phyloP scores from a whole-genome alignment of 257 asterid genomes.

The Knoxia roxburghii region DNA sequence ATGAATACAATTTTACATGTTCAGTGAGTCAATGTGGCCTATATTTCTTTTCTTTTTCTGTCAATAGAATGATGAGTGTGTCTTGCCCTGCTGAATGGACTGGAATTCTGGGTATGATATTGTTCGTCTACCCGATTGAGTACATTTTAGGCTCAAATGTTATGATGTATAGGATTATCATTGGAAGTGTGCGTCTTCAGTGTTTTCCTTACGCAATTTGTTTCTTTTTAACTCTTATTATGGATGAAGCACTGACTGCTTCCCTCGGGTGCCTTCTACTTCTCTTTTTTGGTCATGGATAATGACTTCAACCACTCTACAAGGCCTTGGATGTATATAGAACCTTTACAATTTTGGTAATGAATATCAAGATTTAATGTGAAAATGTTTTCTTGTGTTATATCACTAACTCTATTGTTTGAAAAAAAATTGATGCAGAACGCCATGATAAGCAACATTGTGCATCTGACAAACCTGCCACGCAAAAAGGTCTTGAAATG shows the following conservation, averaged over 20 bases:
- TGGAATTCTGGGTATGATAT: too few relatives aligned
- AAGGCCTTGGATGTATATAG: not conserved
- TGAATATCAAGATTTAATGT: not conserved
- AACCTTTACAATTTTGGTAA: not conserved
- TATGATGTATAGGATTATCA: not conserved
- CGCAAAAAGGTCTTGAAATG: conserved; percentile 77
- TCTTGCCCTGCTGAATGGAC: too few relatives aligned
- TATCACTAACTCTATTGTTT: not conserved
- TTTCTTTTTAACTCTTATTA: too few relatives aligned
- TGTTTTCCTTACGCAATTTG: not conserved
- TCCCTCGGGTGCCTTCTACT: not conserved
- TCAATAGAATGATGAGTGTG: too few relatives aligned
- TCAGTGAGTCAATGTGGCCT: too few relatives aligned
- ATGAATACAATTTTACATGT: too few relatives aligned
- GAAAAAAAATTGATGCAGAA: conserved; percentile 41
- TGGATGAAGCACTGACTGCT: too few relatives aligned
- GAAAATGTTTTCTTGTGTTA: not conserved
- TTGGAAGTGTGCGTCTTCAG: not conserved
- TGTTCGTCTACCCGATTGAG: too few relatives aligned
- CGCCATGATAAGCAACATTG: conserved; percentile 81
- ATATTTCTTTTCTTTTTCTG: too few relatives aligned
- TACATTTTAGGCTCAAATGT: not conserved
- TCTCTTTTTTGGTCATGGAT: not conserved
- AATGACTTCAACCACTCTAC: not conserved
- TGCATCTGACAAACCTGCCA: conserved; percentile 82